Base-by-base conservation (phyloP, 169 alveolate genomes). In the Haemoproteus tartakovskyi region DNA sequence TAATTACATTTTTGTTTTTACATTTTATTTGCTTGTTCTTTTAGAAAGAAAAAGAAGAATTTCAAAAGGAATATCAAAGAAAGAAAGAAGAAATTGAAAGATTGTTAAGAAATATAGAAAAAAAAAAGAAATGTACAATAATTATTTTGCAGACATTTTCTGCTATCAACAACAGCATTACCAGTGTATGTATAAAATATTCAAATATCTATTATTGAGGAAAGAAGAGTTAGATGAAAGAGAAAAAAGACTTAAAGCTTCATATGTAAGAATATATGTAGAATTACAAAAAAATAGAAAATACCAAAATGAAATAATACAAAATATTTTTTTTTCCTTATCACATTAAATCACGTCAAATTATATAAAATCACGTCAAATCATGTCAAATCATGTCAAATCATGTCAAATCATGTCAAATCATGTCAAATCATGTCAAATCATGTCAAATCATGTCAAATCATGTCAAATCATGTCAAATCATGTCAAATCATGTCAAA, bases 131-230 rank as follows among this genome's bases (percentile, higher is more conserved):
- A 8, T 56, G 11, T 70, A 70, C 43, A 70, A 70, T 24, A 70
- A 24, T 46, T 70, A 70, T 48, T 70, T 70, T 57, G 61, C 62
- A 40, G 84, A 70, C 57, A 70, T 70, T 19, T 70, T 70, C 57
- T 41, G 54, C 37, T 70, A 70, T 18, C 78, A 70, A 11, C 84
- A 70, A 37, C 78, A 70, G 45, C 57, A 70, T 24, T 70, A 70
- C 16, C 84, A 70, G 38, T 70, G 84, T 22, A 70, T 70, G 22
- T 70, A 70, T 70, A 70, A 70, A 16, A 78, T 70, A 1, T 70
- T 70, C 51, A 70, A 70, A 16, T 56, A 56, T 45, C 46, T 70
- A 29, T 40, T 70, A 30, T 36, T 40, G 18, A 70, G 57, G 29
- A 52, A 56, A 43, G 84, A 70, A 41, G 84, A 70, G 38, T 56